Evolutionary conservation across 768 basidiomycete genomes (phyloP), one percentile per base, ranked within the genome.

Genomic region (Chalciporus sphaerocephalus): DNA sequence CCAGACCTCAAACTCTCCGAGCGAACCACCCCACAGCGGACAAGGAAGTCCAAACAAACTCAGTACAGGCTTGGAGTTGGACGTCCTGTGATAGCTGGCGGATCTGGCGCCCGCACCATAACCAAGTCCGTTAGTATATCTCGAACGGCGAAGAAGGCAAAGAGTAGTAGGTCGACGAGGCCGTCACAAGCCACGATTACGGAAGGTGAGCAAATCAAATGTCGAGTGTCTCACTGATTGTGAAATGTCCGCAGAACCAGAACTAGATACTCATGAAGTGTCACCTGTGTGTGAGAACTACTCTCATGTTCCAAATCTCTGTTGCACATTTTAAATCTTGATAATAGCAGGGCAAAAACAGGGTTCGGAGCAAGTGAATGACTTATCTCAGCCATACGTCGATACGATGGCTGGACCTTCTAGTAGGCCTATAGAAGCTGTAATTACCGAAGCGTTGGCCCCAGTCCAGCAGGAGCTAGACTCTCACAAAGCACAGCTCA

Each of bases 21-120:
- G 24, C 55, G 56, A 22, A 43, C 62, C 2, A 40, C 49, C 18
- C 59, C 62, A 12, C 64, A 63, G 20, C 57, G 84, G 10, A 78
- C 79, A 23, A 74, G 84, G 45, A 87, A 86, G 57, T 82, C 85
- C 11, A 87, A 82, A 60, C 84, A 87, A 40, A 73, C 78, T 4
- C 87, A 87, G 62, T 76, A 74, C 33, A 72, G 71, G 51, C 72
- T 90, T 15, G 88, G 88, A 40, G 79, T 87, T 12, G 87, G 87
- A 2, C 74, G 82, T 53, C 87, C 87, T 8, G 70, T 72, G 7
- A 69, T 72, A 15, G 83, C 76, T 24, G 87, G 85, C 21, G 86
- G 86, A 20, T 65, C 69, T 15, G 86, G 87, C 15, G 74, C 87
- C 18, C 78, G 87, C 44, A 66, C 73, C 32, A 66, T 85, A 20